Evolutionary conservation across 805 yeast species (phyloP), one percentile per base, ranked within the genome.

Genomic region (Kuraishia ogatae): DNA sequence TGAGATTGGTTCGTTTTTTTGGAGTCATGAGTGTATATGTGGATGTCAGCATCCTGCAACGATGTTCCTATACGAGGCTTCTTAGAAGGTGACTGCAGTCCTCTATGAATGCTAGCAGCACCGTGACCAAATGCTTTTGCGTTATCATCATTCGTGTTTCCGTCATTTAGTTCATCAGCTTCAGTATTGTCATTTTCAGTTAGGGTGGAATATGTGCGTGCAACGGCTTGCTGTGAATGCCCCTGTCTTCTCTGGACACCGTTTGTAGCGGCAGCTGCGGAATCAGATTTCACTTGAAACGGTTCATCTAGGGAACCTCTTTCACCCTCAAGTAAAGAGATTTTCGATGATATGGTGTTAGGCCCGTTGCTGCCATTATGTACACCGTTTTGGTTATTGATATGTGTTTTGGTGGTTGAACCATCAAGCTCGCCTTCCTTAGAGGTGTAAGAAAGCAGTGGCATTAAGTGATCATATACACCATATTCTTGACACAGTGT

Each of bases 401-500:
- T 74, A 23, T 83, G 82, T n/a, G 35, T 24, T 10, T n/a, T n/a
- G 19, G 35, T 20, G 1, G 80, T 75, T 22, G 71, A 69, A 48
- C 64, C 67, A 22, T 69, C 71, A 15, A 8, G 43, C 15, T 35
- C n/a, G 43, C 43, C 43, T n/a, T 58, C 59, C 2, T 64, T 61
- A 10, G 71, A 61, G 19, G 73, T 65, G 58, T 71, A 77, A 48
- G 72, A 10, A 39, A 82, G 70, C 54, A 83, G 68, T 3, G 87
- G 85, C 57, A 68, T 67, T 56, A 84, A 66, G 43, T 75, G 67
- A 50, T 80, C 83, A 53, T 73, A 76, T 21, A 83, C 82, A 22
- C 81, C 80, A 67, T 82, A 85, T 59, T 85, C 76, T 59, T 77
- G 79, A 55, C 87, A 83, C 68, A 86, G 74, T 46, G 79, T 76